These are phyloP conservation scores for Grifola frondosa DNA, from an alignment of 1,284 basidiomycete species.

Conservation along the genomic window DNA sequence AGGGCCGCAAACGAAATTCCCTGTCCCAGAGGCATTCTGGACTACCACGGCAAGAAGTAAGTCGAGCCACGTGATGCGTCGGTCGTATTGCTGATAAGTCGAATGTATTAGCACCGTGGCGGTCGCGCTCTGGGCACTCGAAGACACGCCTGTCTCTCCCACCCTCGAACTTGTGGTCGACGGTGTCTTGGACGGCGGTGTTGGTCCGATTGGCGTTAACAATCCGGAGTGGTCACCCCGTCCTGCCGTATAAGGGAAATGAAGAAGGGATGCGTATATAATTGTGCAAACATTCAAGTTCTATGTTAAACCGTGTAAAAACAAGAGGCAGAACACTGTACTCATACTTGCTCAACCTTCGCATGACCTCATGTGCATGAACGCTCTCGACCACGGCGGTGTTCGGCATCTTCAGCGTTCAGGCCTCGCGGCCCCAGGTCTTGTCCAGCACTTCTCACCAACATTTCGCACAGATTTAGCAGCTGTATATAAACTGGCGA, in stretches of 20 bases:
- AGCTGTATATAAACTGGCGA: too few relatives aligned
- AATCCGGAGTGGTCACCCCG: constrained; percentile 58
- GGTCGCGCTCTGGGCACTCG: constrained; percentile 70
- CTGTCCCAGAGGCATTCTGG: constrained; percentile 72
- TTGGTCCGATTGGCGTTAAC: constrained; percentile 52
- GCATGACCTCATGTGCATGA: too few relatives aligned
- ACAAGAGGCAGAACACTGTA: too few relatives aligned
- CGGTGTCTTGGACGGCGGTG: constrained; percentile 61
- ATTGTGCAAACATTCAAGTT: background rate
- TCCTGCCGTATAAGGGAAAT: background rate
- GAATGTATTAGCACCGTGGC: constrained; percentile 57
- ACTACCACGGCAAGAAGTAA: constrained; percentile 71
- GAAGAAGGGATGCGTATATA: too few relatives aligned
- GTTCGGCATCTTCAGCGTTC: too few relatives aligned
- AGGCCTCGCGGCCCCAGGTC: too few relatives aligned
- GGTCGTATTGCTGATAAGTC: constrained; percentile 5
- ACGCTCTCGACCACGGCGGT: too few relatives aligned
- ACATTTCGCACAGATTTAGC: too few relatives aligned
- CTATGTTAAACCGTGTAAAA: too few relatives aligned
- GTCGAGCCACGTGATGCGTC: too few relatives aligned
- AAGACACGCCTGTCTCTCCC: constrained; percentile 47
- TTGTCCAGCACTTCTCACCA: too few relatives aligned
- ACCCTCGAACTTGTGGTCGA: constrained; percentile 56
- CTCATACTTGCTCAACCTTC: too few relatives aligned
- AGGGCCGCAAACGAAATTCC: constrained; percentile 74